Evolutionary conservation across 208 protist species (phyloP), one percentile per base, ranked within the genome.

Genomic region (Wallacemonas sp.): DNA sequence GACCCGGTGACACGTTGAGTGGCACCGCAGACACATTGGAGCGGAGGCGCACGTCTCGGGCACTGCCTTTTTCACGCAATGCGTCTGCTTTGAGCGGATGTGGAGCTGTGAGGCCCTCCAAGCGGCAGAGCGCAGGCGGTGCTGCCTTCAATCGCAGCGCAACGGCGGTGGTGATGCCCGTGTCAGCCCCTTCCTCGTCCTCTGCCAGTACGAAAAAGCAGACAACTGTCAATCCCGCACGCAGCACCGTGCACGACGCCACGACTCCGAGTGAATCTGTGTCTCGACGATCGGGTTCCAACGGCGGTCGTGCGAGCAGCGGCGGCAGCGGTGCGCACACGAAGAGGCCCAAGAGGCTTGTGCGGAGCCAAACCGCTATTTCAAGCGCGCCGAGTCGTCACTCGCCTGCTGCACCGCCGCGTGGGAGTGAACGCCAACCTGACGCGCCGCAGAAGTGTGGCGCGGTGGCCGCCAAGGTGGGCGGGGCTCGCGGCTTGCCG

Each of bases 31-130:
- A 58, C n/a, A 11, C 51, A 12, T 19, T 58, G 26, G 51, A 58
- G 51, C 51, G 51, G n/a, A 58, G 41, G 51, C 51, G 28, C 51
- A 58, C 51, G 30, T 58, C 51, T 2, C 26, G 22, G 19, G 56
- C 56, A 24, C 22, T 62, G 38, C 51, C 51, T 31, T 58, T 58
- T n/a, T 58, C 51, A 39, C 51, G 51, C 0, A 33, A 58, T 21
- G 51, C 51, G 4, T 58, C 51, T 4, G 51, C 51, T 5, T 5
- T 38, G n/a, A 19, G 26, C n/a, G n/a, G n/a, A n/a, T n/a, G n/a
- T n/a, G n/a, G n/a, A n/a, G n/a, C n/a, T n/a, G n/a, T n/a, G n/a
- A n/a, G n/a, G n/a, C n/a, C n/a, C n/a, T n/a, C n/a, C 36, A 14
- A 41, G 36, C 36, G 36, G 9, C 6, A 6, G 9, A 41, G 36